Base-by-base conservation (phyloP, 2,329 filamentous ascomycete genomes). In the Paecilomyces variotii region DNA sequence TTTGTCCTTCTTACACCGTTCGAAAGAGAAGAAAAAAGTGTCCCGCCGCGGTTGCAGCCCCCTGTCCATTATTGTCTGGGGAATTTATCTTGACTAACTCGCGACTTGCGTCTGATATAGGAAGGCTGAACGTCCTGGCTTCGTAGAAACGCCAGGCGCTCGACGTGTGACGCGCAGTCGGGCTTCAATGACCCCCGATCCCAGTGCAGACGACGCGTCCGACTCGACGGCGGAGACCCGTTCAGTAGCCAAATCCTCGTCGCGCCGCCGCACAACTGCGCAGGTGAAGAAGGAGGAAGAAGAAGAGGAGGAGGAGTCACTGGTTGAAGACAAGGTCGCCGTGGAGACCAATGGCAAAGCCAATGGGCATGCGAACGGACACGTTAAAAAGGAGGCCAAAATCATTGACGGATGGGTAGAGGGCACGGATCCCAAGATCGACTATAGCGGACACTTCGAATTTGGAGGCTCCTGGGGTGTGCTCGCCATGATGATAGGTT, bases 401-500 rank as follows among this genome's bases (percentile, higher is more conserved):
- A 60, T 76, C 34, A 68, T 76, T 27, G 75, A 78, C 56, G 74
- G 74, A 12, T 76, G 74, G 74, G 70, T 69, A 55, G 69, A 72
- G 57, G 76, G 74, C 14, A 71, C 68, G 56, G 75, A 78, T 57
- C 72, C 74, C 57, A 77, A 74, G 62, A 64, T 78, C 59, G 77
- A 79, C 63, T 73, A 74, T 57, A 79, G 79, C 57, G 81, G 80
- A 53, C 75, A 84, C 62, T 82, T 82, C 63, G 95, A 99, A 72
- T 99, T 97, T 71, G 93, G 93, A 63, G 94, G 94, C 59, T 87
- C 90, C 2, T 72, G 82, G n/a, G 93, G 94, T 57, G 88, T 92
- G 50, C 76, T 83, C 14, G 79, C 84, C 65, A 91, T 97, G 84
- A 97, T 97, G 91, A 82, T 91, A 62, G 85, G 88, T 53, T 99